Evolutionary conservation across 116 monocot species (phyloP).

Genomic region (Thalassia testudinum): DNA sequence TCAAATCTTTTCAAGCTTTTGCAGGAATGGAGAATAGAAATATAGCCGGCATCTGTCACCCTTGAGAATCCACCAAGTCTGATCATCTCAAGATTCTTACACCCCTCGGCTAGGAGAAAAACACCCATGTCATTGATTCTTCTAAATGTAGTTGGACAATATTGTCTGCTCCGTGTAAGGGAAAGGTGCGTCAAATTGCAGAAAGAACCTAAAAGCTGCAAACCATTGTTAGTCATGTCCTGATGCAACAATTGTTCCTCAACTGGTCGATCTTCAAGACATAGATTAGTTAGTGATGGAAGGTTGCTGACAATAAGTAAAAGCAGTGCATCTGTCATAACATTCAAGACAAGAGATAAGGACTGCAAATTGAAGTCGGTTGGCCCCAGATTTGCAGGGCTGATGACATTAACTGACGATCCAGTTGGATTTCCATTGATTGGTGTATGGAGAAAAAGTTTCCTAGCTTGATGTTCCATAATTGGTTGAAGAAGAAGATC

Average conservation of each 20-base stretch:
- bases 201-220: slow-evolving; percentile 41
- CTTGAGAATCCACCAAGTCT: slow-evolving; percentile 71
- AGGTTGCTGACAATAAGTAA: slow-evolving; percentile 27
- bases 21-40: slow-evolving; percentile 50
- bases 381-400: neutral
- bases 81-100: slow-evolving; percentile 42
- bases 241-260: slow-evolving; percentile 15
- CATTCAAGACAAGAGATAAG: slow-evolving; percentile 48
- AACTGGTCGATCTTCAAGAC: slow-evolving; percentile 54
- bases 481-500: slow-evolving; percentile 38
- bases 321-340: slow-evolving; percentile 55
- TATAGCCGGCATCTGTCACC: slow-evolving; percentile 85
- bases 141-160: slow-evolving; percentile 25
- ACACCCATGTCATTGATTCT: slow-evolving; percentile 67
- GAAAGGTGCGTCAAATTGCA: slow-evolving; percentile 38
- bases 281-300: slow-evolving; percentile 33
- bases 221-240: slow-evolving; percentile 58
- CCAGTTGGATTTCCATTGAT: neutral
- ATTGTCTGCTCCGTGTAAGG: slow-evolving; percentile 31
- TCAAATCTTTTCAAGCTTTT: slow-evolving; percentile 48
- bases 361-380: slow-evolving; percentile 19
- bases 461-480: slow-evolving; percentile 15
- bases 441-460: slow-evolving; percentile 4
- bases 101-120: slow-evolving; percentile 47
- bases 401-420: neutral